Percentiles rank a stretch among this genome's conserved stretches.
Conservation (phyloP, 495 filamentous ascomycete genomes). For the Talaromyces liani region DNA sequence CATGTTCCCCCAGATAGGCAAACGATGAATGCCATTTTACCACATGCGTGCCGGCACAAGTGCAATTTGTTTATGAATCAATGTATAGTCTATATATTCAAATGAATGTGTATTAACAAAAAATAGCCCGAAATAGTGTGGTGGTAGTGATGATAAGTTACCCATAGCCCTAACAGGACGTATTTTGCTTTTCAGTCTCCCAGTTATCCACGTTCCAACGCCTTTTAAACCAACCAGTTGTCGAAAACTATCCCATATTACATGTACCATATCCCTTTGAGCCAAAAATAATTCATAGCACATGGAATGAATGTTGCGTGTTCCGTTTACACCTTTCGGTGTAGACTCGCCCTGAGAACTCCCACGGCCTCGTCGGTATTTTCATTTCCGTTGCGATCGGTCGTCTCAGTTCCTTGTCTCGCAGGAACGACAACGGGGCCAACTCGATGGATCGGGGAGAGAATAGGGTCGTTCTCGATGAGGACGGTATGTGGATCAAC, state of each 20-base stretch:
- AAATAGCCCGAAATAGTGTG: background rate
- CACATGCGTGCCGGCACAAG: background rate
- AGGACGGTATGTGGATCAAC: background rate
- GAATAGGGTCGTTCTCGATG: background rate
- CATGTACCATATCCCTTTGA: background rate
- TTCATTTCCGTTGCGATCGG: background rate
- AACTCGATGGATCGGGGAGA: background rate
- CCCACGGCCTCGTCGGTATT: background rate
- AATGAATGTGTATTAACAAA: background rate
- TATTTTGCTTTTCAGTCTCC: no score
- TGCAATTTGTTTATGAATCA: background rate
- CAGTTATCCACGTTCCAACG: no score
- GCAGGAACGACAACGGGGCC: background rate
- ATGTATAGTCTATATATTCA: background rate
- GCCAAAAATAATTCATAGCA: background rate
- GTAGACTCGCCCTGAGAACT: background rate
- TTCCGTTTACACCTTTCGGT: background rate
- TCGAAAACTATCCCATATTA: background rate
- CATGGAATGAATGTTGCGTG: background rate
- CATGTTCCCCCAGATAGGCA: no score
- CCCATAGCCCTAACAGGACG: no score
- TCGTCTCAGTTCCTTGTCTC: background rate
- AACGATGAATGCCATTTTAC: background rate
- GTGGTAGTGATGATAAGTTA: background rate
- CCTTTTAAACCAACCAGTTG: background rate